Base-by-base conservation (phyloP, 345 rosid genomes). In the Sisymbrium irio region DNA sequence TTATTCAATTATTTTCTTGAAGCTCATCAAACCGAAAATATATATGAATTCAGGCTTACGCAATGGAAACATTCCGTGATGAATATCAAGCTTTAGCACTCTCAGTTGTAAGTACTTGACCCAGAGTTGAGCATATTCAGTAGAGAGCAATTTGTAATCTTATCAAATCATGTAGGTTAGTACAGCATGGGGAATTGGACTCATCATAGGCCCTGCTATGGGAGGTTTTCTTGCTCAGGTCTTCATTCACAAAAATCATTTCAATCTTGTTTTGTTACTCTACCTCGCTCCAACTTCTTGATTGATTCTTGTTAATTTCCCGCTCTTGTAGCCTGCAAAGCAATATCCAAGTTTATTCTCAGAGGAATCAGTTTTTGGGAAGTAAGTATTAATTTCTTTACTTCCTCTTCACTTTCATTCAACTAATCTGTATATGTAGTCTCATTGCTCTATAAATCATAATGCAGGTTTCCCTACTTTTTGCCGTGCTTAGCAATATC, bases 161-260 rank as follows among this genome's bases (percentile, higher is more conserved):
- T 40, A 20, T 17, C 1, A 6, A 20, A 41, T 42, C 70, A 0
- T 78, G 65, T 88, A 95, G 97, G 83, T 92, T 19, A 90, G 98
- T 69, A 92, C 99, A 65, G 80, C 99, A 19, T 95, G 99, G 99
- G 98, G 97, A 3, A 87, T 88, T 41, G 99, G 99, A 77, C 81
- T 95, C 85, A 84, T 95, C 77, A 82, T 95, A 78, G 99, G 99
- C 62, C 99, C 99, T 46, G 96, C 99, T 58, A 46, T 95, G 3
- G 99, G 99, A 67, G 99, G 98, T 45, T 95, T 79, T 73, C 82
- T 92, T 63, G 94, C 99, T 3, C 96, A 95, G 99, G 99, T 95
- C 75, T 60, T 78, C 55, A 15, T 10, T 41, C 40, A 55, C 57
- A 65, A 9, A 20, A 32, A 1, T 2, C 53, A 10, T 72, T 50